phyloP scores from a whole-genome alignment of 306 rosid genomes.

The Cucurbita argyrosperma region DNA sequence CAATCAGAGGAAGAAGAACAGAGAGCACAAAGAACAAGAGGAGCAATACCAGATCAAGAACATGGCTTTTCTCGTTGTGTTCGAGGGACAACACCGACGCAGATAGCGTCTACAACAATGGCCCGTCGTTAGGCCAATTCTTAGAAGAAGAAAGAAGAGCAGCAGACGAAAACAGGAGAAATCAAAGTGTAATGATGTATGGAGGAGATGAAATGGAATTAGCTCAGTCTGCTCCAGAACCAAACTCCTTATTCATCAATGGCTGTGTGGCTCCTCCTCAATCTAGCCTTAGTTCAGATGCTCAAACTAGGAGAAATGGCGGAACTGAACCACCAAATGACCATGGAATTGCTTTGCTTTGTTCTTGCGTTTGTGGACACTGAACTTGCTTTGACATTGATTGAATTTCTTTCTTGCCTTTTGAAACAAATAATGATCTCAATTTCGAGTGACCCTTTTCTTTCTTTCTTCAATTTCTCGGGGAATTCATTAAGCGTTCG shows the following conservation, averaged over 20 bases:
- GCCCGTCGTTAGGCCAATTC: slow-evolving; percentile 37
- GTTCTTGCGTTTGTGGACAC: slow-evolving; percentile 27
- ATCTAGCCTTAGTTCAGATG: slow-evolving; percentile 13
- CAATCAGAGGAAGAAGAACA: slow-evolving; percentile 34
- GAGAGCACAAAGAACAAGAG: slow-evolving; percentile 20
- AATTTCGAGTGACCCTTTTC: neutral
- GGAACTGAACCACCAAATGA: slow-evolving; percentile 1
- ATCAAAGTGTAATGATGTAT: slow-evolving; percentile 9
- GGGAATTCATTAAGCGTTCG: neutral
- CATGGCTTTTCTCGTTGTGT: slow-evolving; percentile 28
- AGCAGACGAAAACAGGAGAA: slow-evolving; percentile 20
- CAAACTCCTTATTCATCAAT: slow-evolving; percentile 34
- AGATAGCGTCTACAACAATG: slow-evolving; percentile 3
- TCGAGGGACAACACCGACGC: slow-evolving; percentile 22
- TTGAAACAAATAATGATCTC: neutral
- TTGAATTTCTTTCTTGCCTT: slow-evolving; percentile 1
- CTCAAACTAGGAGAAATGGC: slow-evolving; percentile 9
- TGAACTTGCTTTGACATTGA: neutral
- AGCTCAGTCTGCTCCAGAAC: slow-evolving; percentile 12
- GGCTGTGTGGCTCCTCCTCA: slow-evolving; percentile 44
- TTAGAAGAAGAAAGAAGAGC: slow-evolving; percentile 42
- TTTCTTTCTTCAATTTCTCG: neutral
- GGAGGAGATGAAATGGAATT: slow-evolving; percentile 28
- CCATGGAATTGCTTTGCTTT: slow-evolving; percentile 16
- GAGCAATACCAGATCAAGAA: slow-evolving; percentile 19